Evolutionary conservation across 768 basidiomycete species (phyloP), one percentile per base, ranked within the genome.

Genomic region (Tylopilus rubrobrunneus): DNA sequence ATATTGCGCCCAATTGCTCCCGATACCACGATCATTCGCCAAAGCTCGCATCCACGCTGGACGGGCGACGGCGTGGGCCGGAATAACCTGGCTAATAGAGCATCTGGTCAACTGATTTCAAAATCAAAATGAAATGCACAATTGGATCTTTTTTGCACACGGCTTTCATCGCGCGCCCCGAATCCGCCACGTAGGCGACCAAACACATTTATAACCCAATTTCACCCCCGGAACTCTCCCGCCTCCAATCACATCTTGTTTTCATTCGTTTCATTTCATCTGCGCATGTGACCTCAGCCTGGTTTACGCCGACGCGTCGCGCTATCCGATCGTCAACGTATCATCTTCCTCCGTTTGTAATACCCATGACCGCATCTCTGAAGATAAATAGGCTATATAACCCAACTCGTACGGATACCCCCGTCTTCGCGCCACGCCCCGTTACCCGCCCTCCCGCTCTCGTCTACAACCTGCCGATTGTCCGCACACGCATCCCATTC

Each of bases 11-110:
- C 11, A 33, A 42, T 28, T 28, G 9, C 49, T 25, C 28, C 29
- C 43, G 51, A 29, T 43, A 21, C 25, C 31, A 39, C 53, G 31
- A 36, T 37, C 49, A 36, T 28, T n/a, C n/a, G n/a, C n/a, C n/a
- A n/a, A n/a, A n/a, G n/a, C n/a, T 55, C 40, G 10, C 23, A 46
- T 23, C 43, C 44, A 33, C 27, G 41, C 23, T 34, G 31, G 15
- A 39, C 36, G 29, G 36, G 19, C 27, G 43, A 33, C 28, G 39
- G 53, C 47, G 33, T 39, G 49, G 49, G 44, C 51, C 23, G 40
- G 55, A 34, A 55, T 52, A 53, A 23, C 51, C 52, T 51, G 56
- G 36, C 29, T 48, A 48, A 54, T 65, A 56, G 39, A 55, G 49
- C 19, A 14, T 39, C 44, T 43, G 49, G 49, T 51, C 45, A 34